A percentile compares a stretch with the other conserved stretches of the same genome.
Evolutionary conservation across 2,329 filamentous ascomycete species (phyloP).

Genomic region (Ploettnerulaceae sp.): DNA sequence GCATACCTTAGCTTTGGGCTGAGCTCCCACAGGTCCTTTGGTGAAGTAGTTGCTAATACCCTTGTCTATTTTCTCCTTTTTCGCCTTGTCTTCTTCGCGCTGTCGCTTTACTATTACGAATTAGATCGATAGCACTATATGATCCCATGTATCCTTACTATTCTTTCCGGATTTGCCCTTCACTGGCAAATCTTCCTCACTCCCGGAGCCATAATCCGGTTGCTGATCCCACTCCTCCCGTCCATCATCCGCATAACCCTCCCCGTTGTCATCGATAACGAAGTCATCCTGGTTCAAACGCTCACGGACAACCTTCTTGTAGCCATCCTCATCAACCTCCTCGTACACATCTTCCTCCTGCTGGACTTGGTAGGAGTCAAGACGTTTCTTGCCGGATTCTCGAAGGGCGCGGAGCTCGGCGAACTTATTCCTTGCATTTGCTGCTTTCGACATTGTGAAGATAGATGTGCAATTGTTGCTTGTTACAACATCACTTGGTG

Average conservation of each 20-base stretch:
- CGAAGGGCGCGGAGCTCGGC: conserved; percentile 82
- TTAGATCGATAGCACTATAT: not conserved
- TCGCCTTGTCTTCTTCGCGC: conserved; percentile 79
- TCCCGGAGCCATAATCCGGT: conserved; percentile 66
- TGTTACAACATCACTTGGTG: conserved; percentile 16
- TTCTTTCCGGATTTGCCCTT: conserved; percentile 48
- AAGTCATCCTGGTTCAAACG: conserved; percentile 94
- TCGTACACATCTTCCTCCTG: conserved; percentile 86
- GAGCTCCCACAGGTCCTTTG: conserved; percentile 61
- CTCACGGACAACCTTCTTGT: conserved; percentile 90
- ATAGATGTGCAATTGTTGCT: conserved; percentile 4
- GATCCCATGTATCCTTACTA: conserved; percentile 21
- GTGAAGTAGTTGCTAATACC: conserved; percentile 95
- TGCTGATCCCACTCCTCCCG: conserved; percentile 81
- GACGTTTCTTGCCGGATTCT: conserved; percentile 83
- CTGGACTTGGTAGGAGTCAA: conserved; percentile 80
- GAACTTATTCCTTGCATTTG: conserved; percentile 42
- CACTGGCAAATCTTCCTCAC: conserved; percentile 57
- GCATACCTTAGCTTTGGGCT: conserved; percentile 75
- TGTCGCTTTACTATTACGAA: conserved; percentile 67
- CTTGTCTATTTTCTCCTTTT: conserved; percentile 80
- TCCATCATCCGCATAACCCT: conserved; percentile 94
- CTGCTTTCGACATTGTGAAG: conserved; percentile 33
- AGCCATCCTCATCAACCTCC: conserved; percentile 92
- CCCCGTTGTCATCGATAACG: conserved; percentile 96